Evolutionary conservation across 1,139 yeast genomes (phyloP).

Genomic region (Pichia kudriavzevii): DNA sequence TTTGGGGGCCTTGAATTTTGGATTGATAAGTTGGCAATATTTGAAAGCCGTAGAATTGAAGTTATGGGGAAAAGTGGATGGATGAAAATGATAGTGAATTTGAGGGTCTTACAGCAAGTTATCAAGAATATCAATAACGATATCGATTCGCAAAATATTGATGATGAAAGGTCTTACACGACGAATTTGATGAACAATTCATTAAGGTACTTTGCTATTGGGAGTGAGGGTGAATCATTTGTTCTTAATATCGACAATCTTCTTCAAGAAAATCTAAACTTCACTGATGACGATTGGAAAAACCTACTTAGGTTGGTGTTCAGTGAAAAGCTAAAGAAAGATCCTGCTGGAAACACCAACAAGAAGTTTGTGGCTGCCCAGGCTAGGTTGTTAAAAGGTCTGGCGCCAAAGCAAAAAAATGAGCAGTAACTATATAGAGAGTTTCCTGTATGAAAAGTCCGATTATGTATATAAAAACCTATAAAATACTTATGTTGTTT

Average conservation of each 20-base stretch:
- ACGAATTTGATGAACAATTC: constrained; percentile 28
- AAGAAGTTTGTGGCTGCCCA: constrained; percentile 14
- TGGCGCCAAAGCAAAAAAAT: too few relatives aligned
- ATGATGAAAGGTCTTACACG: neutral
- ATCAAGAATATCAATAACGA: constrained; percentile 53
- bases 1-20: constrained; percentile 49
- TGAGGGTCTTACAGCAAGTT: constrained; percentile 69
- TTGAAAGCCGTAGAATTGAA: constrained; percentile 49
- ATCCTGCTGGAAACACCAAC: constrained; percentile 9
- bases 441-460: too few relatives aligned
- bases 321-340: constrained; percentile 35
- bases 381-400: constrained; percentile 8
- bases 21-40: constrained; percentile 50
- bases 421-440: too few relatives aligned
- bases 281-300: constrained; percentile 30
- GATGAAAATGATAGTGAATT: constrained; percentile 58
- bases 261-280: constrained; percentile 4
- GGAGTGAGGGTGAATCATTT: constrained; percentile 16
- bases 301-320: constrained; percentile 40
- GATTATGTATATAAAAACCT: neutral
- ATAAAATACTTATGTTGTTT: too few relatives aligned
- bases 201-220: constrained; percentile 40
- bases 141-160: constrained; percentile 5
- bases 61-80: constrained; percentile 61
- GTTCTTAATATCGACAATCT: constrained; percentile 7